Conservation (phyloP, 2,329 filamentous ascomycete species). For the Ambrosiella cleistominuta region DNA sequence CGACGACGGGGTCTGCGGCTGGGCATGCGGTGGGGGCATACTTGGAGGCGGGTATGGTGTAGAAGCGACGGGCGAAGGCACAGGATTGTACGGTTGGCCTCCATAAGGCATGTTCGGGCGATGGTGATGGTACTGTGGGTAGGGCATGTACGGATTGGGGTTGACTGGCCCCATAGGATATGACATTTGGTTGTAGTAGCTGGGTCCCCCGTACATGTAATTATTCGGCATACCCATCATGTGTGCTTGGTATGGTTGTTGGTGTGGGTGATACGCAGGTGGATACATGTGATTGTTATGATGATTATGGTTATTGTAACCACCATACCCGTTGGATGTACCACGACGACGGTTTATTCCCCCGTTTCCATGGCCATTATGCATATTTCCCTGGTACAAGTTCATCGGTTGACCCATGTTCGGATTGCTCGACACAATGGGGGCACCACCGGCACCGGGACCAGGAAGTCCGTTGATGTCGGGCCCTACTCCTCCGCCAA, state of each 20-base stretch:
- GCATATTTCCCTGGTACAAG: conserved; percentile 18
- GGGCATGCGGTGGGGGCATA: conserved; percentile 23
- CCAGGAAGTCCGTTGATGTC: conserved; percentile 5
- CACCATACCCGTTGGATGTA: conserved; percentile 17
- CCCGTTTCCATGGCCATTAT: conserved; percentile 14
- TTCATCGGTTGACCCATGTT: background rate
- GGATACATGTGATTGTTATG: conserved; percentile 19
- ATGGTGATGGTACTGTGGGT: conserved; percentile 26
- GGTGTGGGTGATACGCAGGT: conserved; percentile 14
- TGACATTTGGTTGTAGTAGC: background rate
- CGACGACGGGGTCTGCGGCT: conserved; percentile 35
- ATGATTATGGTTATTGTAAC: conserved; percentile 20
- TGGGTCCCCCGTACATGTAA: too few species aligned
- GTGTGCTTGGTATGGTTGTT: conserved; percentile 22
- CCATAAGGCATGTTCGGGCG: conserved; percentile 27
- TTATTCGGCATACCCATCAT: background rate
- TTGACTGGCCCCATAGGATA: background rate
- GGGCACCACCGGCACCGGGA: conserved; percentile 12
- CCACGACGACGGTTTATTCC: conserved; percentile 17
- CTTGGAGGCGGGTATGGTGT: conserved; percentile 39
- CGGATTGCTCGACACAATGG: conserved; percentile 6
- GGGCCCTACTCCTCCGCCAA: conserved; percentile 5
- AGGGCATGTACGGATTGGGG: background rate
- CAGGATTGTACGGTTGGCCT: background rate
- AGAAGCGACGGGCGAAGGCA: conserved; percentile 34